Evolutionary conservation across 192 early-diverging fungal genomes (phyloP).

Genomic region (Backusella sp.): DNA sequence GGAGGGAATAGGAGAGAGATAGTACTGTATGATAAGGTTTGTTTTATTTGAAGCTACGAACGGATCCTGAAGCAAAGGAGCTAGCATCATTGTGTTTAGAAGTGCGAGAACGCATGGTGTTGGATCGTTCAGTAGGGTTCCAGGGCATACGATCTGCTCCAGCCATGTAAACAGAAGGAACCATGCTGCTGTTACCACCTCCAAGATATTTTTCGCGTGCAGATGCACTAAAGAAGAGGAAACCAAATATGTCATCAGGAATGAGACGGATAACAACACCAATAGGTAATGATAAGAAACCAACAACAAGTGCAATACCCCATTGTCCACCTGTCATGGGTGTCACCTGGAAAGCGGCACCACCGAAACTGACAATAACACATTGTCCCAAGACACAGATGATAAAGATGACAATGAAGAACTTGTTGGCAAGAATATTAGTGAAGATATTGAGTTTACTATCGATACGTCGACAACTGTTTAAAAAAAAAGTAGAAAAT

Average conservation of each 20-base stretch:
- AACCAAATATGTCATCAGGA: constrained; percentile 63
- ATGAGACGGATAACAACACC: constrained; percentile 83
- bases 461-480: constrained; percentile 69
- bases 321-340: constrained; percentile 71
- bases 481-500: neutral
- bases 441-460: constrained; percentile 87
- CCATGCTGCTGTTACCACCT: neutral
- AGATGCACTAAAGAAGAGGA: constrained; percentile 33
- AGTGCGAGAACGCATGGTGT: constrained; percentile 11
- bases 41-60: neutral
- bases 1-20: neutral
- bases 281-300: constrained; percentile 79
- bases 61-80: constrained; percentile 3
- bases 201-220: constrained; percentile 28
- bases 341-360: constrained; percentile 77
- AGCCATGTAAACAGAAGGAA: constrained; percentile 34
- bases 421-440: constrained; percentile 71
- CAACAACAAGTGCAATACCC: constrained; percentile 79
- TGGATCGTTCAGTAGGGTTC: constrained; percentile 22
- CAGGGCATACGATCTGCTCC: constrained; percentile 42
- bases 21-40: neutral
- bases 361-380: constrained; percentile 89
- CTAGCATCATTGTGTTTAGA: constrained; percentile 1
- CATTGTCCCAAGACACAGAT: constrained; percentile 76
- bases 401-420: constrained; percentile 79